Evolutionary conservation across 1,139 yeast genomes (phyloP).

Genomic region (Blastobotrys illinoisensis): DNA sequence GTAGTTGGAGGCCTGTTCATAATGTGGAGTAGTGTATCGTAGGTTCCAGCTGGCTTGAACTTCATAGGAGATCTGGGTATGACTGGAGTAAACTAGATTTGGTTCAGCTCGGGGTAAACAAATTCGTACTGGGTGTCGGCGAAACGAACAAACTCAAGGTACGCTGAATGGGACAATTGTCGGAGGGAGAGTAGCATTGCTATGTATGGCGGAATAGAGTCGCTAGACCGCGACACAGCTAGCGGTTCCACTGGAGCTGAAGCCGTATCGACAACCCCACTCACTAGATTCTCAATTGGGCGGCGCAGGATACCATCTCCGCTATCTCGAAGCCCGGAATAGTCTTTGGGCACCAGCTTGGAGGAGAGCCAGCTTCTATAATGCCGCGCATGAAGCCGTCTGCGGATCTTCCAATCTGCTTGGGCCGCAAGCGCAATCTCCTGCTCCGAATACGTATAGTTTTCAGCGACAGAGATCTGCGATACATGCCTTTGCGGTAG

Average conservation of each 20-base stretch:
- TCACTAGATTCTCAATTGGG: neutral
- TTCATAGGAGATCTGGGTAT: too few relatives aligned
- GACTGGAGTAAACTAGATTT: neutral
- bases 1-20: too few relatives aligned
- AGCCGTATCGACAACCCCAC: neutral
- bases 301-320: neutral
- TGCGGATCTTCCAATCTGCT: slow-evolving; percentile 1
- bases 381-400: neutral
- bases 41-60: too few relatives aligned
- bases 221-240: neutral
- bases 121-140: neutral
- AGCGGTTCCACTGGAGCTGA: neutral
- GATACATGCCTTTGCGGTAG: neutral
- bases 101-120: neutral
- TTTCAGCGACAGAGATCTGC: slow-evolving; percentile 4
- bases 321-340: neutral
- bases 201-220: neutral
- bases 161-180: neutral
- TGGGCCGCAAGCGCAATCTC: neutral
- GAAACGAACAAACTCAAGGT: neutral
- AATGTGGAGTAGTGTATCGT: too few relatives aligned
- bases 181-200: neutral
- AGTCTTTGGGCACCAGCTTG: neutral
- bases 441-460: slow-evolving; percentile 1
- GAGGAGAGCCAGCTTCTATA: neutral